Evolutionary conservation across 352 stramenopile species (phyloP).

Genomic region (Phytopythium cucurbitacearum): DNA sequence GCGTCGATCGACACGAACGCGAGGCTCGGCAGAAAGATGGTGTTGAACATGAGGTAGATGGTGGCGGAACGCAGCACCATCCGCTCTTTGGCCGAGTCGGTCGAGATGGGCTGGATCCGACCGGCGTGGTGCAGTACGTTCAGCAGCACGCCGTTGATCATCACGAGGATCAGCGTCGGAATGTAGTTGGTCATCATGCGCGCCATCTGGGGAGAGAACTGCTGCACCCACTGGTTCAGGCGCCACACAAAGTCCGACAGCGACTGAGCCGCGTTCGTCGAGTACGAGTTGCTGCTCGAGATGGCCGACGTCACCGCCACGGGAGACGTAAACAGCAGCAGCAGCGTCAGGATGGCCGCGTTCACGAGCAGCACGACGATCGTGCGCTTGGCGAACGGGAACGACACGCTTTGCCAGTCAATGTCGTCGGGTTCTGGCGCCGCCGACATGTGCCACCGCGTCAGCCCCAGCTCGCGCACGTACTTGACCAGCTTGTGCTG

Average conservation of each 20-base stretch:
- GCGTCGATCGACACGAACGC: conserved; percentile 86
- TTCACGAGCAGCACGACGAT: conserved; percentile 69
- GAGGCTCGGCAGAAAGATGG: conserved; percentile 80
- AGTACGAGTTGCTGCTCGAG: conserved; percentile 63
- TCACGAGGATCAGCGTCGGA: conserved; percentile 81
- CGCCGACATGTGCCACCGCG: conserved; percentile 68
- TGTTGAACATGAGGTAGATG: conserved; percentile 88
- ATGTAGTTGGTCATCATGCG: conserved; percentile 78
- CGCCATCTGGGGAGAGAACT: conserved; percentile 73
- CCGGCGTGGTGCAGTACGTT: conserved; percentile 80
- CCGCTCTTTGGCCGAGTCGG: conserved; percentile 80
- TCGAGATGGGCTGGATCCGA: conserved; percentile 80
- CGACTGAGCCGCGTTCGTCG: conserved; percentile 48
- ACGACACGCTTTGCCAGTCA: conserved; percentile 84
- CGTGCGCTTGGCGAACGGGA: conserved; percentile 77
- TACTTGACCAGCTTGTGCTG: conserved; percentile 62
- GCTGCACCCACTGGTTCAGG: conserved; percentile 50
- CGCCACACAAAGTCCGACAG: conserved; percentile 64
- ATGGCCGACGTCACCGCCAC: conserved; percentile 82
- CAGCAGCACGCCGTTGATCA: conserved; percentile 84
- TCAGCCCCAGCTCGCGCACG: conserved; percentile 75
- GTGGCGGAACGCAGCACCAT: conserved; percentile 75
- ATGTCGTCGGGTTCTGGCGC: conserved; percentile 81
- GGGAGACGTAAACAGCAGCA: conserved; percentile 81
- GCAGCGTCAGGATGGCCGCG: conserved; percentile 63